Evolutionary conservation across 192 early-diverging fungal genomes (phyloP).

Genomic region (Entomortierella lignicola): DNA sequence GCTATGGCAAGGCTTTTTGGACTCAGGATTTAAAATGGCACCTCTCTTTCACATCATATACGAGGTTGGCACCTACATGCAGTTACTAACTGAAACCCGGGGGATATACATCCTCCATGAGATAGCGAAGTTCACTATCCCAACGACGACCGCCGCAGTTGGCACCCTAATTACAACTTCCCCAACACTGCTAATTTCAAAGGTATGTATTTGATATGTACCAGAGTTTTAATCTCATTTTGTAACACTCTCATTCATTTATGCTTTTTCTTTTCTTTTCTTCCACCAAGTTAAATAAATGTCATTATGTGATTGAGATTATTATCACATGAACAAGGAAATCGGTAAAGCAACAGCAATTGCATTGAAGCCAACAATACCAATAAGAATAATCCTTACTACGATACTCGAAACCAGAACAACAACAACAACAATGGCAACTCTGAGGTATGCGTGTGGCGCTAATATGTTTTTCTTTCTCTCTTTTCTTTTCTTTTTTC

Average conservation of each 20-base stretch:
- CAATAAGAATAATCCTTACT: too few species aligned
- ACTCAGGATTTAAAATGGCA: slow-evolving; percentile 17
- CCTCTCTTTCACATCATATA: slow-evolving; percentile 30
- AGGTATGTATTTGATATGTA: slow-evolving; percentile 1
- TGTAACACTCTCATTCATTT: not conserved
- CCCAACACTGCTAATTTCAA: not conserved
- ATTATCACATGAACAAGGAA: too few species aligned
- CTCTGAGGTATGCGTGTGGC: too few species aligned
- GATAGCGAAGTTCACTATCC: slow-evolving; percentile 2
- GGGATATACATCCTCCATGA: slow-evolving; percentile 8
- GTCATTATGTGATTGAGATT: too few species aligned
- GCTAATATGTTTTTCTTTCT: too few species aligned
- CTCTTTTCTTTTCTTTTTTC: too few species aligned
- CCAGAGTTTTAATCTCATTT: slow-evolving; percentile 3
- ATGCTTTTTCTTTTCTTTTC: not conserved
- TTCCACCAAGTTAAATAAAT: too few species aligned
- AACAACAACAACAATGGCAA: too few species aligned
- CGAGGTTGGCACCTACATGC: slow-evolving; percentile 19
- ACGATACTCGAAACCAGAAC: too few species aligned
- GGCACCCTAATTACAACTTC: not conserved
- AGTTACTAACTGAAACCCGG: slow-evolving; percentile 3
- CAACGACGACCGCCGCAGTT: not conserved
- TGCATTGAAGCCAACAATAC: too few species aligned
- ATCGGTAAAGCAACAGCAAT: too few species aligned
- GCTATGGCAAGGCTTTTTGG: slow-evolving; percentile 30